Base-by-base conservation (phyloP, 2,329 filamentous ascomycete genomes). In the Zasmidium cellare region DNA sequence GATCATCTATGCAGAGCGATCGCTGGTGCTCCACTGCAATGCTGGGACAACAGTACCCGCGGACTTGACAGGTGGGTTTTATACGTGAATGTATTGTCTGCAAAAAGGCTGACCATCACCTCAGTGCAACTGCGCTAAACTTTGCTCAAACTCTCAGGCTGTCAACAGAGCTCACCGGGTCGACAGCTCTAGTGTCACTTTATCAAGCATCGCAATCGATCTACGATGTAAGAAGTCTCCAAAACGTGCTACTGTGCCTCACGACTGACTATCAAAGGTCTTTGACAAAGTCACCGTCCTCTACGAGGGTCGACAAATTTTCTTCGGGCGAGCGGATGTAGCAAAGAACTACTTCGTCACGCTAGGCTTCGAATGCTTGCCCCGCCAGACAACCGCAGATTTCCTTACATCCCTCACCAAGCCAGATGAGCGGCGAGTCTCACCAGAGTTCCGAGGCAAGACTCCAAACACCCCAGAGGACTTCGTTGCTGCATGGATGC, bases 401-500 rank as follows among this genome's bases (percentile, higher is more conserved):
- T 92, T 92, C 74, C 74, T 92, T 45, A 92, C 89, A 0, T 86
- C 88, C 0, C 80, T 91, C n/a, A 91, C 88, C 1, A 90, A 93
- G 69, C 84, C 87, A 1, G 84, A 82, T 9, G 89, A 91, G 67
- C 82, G 91, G 31, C 80, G 82, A n/a, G 87, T 92, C 70, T 83
- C 87, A 20, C 73, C 79, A 0, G 88, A 87, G 0, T 87, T 80
- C 63, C 85, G 92, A 66, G 77, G 81, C 9, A 83, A 81, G 2
- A 84, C 87, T 1, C 90, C 90, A 0, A 88, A 87, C 67, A 89
- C 87, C 0, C 77, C 89, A 0, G 81, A 84, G 50, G 89, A 90
- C 38, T 81, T 93, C 1, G 85, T 88, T 65, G 78, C 79, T 3
- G 85, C 86, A 0, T 96, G 91, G 75, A 80, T 79, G 12, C 76